A percentile compares a stretch with the other conserved stretches of the same genome.
phyloP scores from a whole-genome alignment of 2,329 filamentous ascomycete species.

The Penicillium sp. region DNA sequence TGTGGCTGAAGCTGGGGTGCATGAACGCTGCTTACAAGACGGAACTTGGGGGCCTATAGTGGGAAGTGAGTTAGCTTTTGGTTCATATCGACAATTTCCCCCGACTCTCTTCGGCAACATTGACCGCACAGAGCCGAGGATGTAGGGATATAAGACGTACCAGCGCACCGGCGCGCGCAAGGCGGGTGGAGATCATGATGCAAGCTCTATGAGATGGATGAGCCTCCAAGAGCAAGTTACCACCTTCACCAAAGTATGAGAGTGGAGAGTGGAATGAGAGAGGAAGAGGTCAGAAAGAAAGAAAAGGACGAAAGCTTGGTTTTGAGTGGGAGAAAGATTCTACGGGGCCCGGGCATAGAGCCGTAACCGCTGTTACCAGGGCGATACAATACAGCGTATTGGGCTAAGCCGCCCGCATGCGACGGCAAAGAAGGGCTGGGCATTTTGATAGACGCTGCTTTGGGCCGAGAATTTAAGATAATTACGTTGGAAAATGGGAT shows the following conservation, averaged over 20 bases:
- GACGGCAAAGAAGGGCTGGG: slow-evolving; percentile 29
- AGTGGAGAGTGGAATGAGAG: slow-evolving; percentile 41
- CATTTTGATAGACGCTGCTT: slow-evolving; percentile 8
- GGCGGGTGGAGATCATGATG: slow-evolving; percentile 52
- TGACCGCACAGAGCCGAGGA: slow-evolving; percentile 1
- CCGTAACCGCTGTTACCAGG: slow-evolving; percentile 43
- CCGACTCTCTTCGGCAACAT: background rate
- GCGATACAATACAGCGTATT: slow-evolving; percentile 31
- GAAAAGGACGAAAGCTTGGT: slow-evolving; percentile 43
- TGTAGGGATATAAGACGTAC: slow-evolving; percentile 37
- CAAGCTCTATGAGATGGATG: slow-evolving; percentile 42
- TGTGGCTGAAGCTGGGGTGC: slow-evolving; percentile 1
- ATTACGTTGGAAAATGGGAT: background rate
- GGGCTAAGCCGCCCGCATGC: slow-evolving; percentile 31
- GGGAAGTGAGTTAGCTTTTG: slow-evolving; percentile 25
- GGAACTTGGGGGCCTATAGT: slow-evolving; percentile 47
- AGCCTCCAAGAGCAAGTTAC: slow-evolving; percentile 42
- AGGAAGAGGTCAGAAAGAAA: slow-evolving; percentile 38
- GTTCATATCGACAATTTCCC: slow-evolving; percentile 1
- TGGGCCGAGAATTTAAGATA: background rate
- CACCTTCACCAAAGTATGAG: slow-evolving; percentile 37
- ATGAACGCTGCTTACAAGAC: slow-evolving; percentile 42
- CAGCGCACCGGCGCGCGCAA: slow-evolving; percentile 51
- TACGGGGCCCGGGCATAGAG: slow-evolving; percentile 38
- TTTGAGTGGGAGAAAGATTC: slow-evolving; percentile 40